Base-by-base conservation (phyloP, 768 basidiomycete species). In the Leucosporidium creatinivorum region DNA sequence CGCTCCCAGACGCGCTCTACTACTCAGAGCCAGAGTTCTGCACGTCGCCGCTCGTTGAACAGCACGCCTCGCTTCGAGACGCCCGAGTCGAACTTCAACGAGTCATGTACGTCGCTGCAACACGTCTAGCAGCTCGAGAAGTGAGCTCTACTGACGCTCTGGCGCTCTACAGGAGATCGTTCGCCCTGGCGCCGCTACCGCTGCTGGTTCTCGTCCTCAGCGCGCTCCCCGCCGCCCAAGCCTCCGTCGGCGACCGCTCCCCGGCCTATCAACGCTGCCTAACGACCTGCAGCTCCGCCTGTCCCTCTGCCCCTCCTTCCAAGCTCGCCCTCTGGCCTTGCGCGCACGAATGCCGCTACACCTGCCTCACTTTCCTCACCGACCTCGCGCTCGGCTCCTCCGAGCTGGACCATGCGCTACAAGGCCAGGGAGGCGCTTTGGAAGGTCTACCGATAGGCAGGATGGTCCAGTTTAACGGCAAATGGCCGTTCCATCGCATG, bases 401-500 rank as follows among this genome's bases (percentile, higher is more conserved):
- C 1, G 18, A 51, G 50, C 50, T 51, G 50, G 50, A 26, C 21
- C 23, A 21, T 13, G 25, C 21, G 23, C 50, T 51, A 21, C 50
- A 54, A 54, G 25, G 52, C 91, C 93, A 28, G 48, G 44, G 39
- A 75, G 79, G 81, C 58, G 13, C 17, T 4, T 62, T 74, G 54
- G 68, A 71, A n/a, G 75, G 74, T 4, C 64, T 76, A 8, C 74
- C 72, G 3, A 31, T 49, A 17, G 70, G 64, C 6, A 56, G 48
- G 3, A 79, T 89, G 1, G 84, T 89, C 54, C 93, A 96, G 73
- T 93, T 89, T 77, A 85, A 91, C 74, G 96, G 94, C 21, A 98
- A 98, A 80, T 98, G 94, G 94, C 91, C 93, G 0, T 98, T 99
- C 77, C 88, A 86, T 84, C 83, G 93, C 36, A 80, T 89, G 26